Percentiles rank a stretch among this genome's conserved stretches.
These are phyloP conservation scores for Gossypium rotundifolium DNA, from an alignment of 345 rosid species.

Conservation along the genomic window DNA sequence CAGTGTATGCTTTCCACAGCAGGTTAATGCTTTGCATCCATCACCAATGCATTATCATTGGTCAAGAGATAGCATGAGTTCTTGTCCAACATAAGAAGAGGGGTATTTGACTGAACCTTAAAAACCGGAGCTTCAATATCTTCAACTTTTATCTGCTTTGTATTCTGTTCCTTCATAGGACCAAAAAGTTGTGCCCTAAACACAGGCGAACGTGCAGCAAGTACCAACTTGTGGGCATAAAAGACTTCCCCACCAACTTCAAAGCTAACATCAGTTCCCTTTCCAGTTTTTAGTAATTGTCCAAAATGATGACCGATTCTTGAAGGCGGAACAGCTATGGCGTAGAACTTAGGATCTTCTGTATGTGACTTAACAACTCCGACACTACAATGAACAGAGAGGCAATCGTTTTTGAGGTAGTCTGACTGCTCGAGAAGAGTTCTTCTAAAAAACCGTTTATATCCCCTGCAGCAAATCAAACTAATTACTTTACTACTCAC, in stretches of 20 bases:
- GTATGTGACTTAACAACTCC: slow-evolving; percentile 58
- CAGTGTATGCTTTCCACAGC: background rate
- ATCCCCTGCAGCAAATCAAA: slow-evolving; percentile 42
- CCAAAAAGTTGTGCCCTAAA: slow-evolving; percentile 57
- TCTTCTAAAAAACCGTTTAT: slow-evolving; percentile 53
- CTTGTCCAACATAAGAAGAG: background rate
- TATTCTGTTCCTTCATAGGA: slow-evolving; percentile 55
- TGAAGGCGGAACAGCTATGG: slow-evolving; percentile 38
- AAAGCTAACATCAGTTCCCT: slow-evolving; percentile 43
- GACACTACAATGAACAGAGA: slow-evolving; percentile 45
- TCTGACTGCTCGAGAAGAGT: slow-evolving; percentile 42
- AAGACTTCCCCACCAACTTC: slow-evolving; percentile 49
- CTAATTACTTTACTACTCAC: background rate
- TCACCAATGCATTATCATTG: background rate
- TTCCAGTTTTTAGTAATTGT: slow-evolving; percentile 39
- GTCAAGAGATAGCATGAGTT: background rate
- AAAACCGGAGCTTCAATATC: slow-evolving; percentile 48
- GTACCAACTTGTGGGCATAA: slow-evolving; percentile 49
- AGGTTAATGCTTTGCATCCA: background rate
- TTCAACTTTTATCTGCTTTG: slow-evolving; percentile 41
- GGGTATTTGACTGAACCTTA: slow-evolving; percentile 28
- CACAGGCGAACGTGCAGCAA: slow-evolving; percentile 55
- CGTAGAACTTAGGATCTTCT: slow-evolving; percentile 43
- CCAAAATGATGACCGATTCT: slow-evolving; percentile 44
- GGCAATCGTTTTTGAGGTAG: slow-evolving; percentile 49